Percentiles rank a stretch among this genome's conserved stretches.
These are phyloP conservation scores for Botrytis pseudocinerea DNA, from an alignment of 2,329 filamentous ascomycete genomes.

Conservation along the genomic window DNA sequence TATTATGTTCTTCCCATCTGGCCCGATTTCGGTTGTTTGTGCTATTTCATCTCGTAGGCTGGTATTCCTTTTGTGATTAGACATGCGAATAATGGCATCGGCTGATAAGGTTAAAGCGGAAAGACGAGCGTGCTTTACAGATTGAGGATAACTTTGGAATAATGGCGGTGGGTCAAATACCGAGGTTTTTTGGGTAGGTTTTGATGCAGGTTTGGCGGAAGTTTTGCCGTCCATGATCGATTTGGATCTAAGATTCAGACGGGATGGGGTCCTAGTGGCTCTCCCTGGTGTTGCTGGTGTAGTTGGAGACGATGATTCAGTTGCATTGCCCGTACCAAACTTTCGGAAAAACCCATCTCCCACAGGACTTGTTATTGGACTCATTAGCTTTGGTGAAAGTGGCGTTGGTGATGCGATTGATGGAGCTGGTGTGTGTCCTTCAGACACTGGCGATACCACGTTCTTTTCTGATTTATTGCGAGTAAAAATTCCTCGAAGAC, in stretches of 20 bases:
- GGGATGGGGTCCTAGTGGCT: conserved; percentile 29
- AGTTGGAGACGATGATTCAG: conserved; percentile 23
- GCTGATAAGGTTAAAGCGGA: conserved; percentile 66
- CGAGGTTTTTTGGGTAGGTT: conserved; percentile 32
- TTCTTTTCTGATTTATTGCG: conserved; percentile 35
- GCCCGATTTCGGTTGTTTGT: conserved; percentile 34
- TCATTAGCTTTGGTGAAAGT: conserved; percentile 27
- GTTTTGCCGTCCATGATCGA: conserved; percentile 32
- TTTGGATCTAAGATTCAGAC: conserved; percentile 34
- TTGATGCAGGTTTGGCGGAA: conserved; percentile 25
- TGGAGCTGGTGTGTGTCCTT: conserved; percentile 26
- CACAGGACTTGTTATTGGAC: conserved; percentile 28
- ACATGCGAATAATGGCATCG: conserved; percentile 66
- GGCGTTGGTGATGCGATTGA: conserved; percentile 7
- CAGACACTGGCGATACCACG: conserved; percentile 28
- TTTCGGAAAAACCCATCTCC: conserved; percentile 26
- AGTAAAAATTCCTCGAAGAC: conserved; percentile 39
- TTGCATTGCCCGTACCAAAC: conserved; percentile 24
- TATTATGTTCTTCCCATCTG: conserved; percentile 42
- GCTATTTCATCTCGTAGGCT: conserved; percentile 44
- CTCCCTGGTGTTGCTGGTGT: conserved; percentile 28
- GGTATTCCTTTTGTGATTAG: conserved; percentile 52
- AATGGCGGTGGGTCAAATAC: conserved; percentile 71
- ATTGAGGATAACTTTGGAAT: conserved; percentile 84
- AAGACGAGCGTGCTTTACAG: conserved; percentile 72